Base-by-base conservation (phyloP, 2,329 filamentous ascomycete species). In the Aureobasidium sp. region DNA sequence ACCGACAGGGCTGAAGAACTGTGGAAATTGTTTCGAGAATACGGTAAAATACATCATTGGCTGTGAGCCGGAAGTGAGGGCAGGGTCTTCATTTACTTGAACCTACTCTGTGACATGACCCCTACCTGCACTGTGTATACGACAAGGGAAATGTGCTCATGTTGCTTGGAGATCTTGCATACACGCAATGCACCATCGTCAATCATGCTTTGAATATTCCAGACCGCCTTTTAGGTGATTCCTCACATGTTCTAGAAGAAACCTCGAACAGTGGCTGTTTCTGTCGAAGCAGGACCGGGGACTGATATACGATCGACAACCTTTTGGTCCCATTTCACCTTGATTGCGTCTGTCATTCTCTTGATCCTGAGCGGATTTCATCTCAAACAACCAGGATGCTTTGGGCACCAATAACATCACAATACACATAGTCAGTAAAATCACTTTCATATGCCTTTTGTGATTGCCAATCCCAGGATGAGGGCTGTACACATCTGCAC, bases 1-100 rank as follows among this genome's bases (percentile, higher is more conserved):
- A 15, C 43, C 41, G 53, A 36, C 41, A 57, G 53, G 53, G 53
- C 53, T 57, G 53, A 57, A 55, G 37, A 55, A 46, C 27, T 29
- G 29, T 47, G 44, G 53, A 41, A 46, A 57, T 46, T 36, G 26
- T 55, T 43, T 55, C 36, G 37, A 8, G 12, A 32, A 20, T 36
- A 26, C 39, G 36, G 52, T 29, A 43, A 32, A 41, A 43, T 43
- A 43, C 10, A 29, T 29, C 26, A 55, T 55, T 55, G 52, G 52
- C 43, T 9, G 27, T 15, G 37, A 3, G 2, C 43, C 5, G 37
- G 24, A 29, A 32, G 13, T 55, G 34, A 39, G 20, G 50, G 8
- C 20, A 52, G 50, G 50, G 50, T 55, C 52, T 29, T 53, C 36
- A 55, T 55, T 37, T 55, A 55, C 26, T 43, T 26, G 52, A 55